Conservation (phyloP, 2,329 filamentous ascomycete species). For the Hymenoscyphus fraxineus region DNA sequence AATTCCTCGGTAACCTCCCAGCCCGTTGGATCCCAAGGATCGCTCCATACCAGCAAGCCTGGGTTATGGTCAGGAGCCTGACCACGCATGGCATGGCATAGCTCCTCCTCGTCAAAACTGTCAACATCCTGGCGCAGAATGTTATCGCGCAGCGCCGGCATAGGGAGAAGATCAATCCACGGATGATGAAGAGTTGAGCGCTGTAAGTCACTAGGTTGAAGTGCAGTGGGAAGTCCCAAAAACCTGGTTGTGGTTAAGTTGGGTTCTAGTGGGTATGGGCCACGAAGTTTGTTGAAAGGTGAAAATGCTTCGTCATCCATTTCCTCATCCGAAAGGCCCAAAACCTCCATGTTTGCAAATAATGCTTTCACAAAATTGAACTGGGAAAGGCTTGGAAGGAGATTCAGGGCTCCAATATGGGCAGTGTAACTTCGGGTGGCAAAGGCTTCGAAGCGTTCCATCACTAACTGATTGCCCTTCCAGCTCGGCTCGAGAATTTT, state of each 20-base stretch:
- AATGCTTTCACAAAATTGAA: not conserved
- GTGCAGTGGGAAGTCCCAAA: not conserved
- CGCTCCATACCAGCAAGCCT: conserved; percentile 35
- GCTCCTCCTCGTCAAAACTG: conserved; percentile 29
- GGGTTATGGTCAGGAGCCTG: conserved; percentile 29
- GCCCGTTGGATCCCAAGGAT: conserved; percentile 32
- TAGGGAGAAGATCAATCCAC: conserved; percentile 34
- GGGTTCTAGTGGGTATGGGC: not conserved
- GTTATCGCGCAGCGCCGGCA: conserved; percentile 32
- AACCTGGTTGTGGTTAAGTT: not conserved
- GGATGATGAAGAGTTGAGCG: conserved; percentile 25
- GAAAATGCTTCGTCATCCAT: not conserved
- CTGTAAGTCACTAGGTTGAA: conserved; percentile 32
- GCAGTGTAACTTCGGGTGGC: conserved; percentile 10
- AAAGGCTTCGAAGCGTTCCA: conserved; percentile 9
- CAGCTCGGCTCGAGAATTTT: too few relatives aligned
- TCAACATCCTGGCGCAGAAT: conserved; percentile 24
- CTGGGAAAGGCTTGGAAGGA: conserved; percentile 6
- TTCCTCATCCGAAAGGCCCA: not conserved
- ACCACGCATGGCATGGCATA: conserved; percentile 33
- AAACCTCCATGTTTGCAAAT: not conserved
- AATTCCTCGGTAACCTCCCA: conserved; percentile 40
- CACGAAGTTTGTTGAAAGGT: not conserved
- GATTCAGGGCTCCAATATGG: conserved; percentile 4
- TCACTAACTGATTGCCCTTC: not conserved